These are phyloP conservation scores for Blechomonas ayalai DNA, from an alignment of 208 protist species.

Conservation along the genomic window DNA sequence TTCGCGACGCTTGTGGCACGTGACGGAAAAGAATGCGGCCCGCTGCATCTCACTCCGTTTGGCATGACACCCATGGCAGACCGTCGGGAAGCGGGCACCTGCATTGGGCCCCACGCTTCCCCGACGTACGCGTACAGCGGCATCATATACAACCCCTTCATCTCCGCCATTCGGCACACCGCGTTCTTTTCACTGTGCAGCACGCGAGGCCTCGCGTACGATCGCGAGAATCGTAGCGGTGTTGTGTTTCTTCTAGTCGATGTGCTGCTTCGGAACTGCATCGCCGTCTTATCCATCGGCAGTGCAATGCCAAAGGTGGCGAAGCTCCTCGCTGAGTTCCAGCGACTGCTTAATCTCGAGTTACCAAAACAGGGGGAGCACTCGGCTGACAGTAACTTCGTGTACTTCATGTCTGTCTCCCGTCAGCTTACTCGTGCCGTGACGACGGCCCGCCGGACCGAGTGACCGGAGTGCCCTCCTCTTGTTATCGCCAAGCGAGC, in stretches of 20 bases:
- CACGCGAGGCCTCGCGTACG: constrained; percentile 59
- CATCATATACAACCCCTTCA: constrained; percentile 83
- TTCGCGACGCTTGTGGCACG: constrained; percentile 45
- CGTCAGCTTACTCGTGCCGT: constrained; percentile 57
- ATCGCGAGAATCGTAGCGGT: constrained; percentile 34
- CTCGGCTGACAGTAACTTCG: constrained; percentile 79
- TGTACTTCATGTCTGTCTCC: constrained; percentile 73
- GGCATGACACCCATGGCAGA: neutral
- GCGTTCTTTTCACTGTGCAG: constrained; percentile 83
- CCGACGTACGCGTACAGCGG: constrained; percentile 78
- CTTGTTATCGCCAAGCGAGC: too few relatives aligned
- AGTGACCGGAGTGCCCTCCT: too few relatives aligned
- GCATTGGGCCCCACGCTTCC: constrained; percentile 82
- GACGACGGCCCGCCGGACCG: too few relatives aligned
- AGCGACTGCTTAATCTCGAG: constrained; percentile 72
- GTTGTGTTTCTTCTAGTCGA: constrained; percentile 86
- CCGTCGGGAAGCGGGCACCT: constrained; percentile 71
- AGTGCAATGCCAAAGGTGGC: constrained; percentile 22
- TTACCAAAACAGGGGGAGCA: constrained; percentile 83
- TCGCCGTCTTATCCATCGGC: constrained; percentile 76
- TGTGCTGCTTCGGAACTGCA: constrained; percentile 65
- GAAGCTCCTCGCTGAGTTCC: constrained; percentile 59
- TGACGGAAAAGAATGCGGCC: too few relatives aligned
- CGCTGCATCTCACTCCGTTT: too few relatives aligned
- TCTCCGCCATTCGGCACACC: constrained; percentile 68